Percentiles rank a stretch among this genome's conserved stretches.
Conservation (phyloP, 2,329 filamentous ascomycete genomes). For the Talaromyces sp. region DNA sequence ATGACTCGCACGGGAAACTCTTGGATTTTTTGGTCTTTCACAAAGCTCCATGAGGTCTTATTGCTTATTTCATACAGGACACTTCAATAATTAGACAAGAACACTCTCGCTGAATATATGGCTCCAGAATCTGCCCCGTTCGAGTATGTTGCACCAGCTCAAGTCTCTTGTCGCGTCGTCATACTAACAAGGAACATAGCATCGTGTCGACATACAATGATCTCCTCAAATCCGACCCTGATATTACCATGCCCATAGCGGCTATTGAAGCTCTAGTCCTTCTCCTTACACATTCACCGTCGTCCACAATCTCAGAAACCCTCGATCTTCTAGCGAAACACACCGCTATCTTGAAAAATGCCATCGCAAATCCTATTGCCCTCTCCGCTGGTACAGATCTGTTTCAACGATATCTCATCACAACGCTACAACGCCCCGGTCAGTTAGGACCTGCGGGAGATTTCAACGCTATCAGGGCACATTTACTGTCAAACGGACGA, state of each 20-base stretch:
- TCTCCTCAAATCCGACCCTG: slow-evolving; percentile 67
- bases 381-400: slow-evolving; percentile 92
- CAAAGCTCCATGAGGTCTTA: neutral
- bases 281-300: slow-evolving; percentile 74
- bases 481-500: slow-evolving; percentile 80
- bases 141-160: slow-evolving; percentile 32
- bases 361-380: slow-evolving; percentile 83
- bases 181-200: slow-evolving; percentile 34
- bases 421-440: slow-evolving; percentile 60
- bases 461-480: slow-evolving; percentile 79
- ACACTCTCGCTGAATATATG: slow-evolving; percentile 27
- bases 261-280: slow-evolving; percentile 89
- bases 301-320: slow-evolving; percentile 89
- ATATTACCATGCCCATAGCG: slow-evolving; percentile 92
- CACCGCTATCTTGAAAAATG: slow-evolving; percentile 72
- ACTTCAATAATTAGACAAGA: neutral
- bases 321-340: slow-evolving; percentile 79
- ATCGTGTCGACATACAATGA: slow-evolving; percentile 66
- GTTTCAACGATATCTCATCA: slow-evolving; percentile 90
- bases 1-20: slow-evolving; percentile 8
- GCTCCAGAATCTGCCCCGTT: slow-evolving; percentile 37
- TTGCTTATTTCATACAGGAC: neutral
- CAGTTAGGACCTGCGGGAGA: slow-evolving; percentile 56
- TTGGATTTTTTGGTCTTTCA: neutral
- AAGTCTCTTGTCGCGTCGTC: too few relatives aligned